These are phyloP conservation scores for Solanum tacnaense DNA, from an alignment of 257 asterid genomes.

Conservation along the genomic window DNA sequence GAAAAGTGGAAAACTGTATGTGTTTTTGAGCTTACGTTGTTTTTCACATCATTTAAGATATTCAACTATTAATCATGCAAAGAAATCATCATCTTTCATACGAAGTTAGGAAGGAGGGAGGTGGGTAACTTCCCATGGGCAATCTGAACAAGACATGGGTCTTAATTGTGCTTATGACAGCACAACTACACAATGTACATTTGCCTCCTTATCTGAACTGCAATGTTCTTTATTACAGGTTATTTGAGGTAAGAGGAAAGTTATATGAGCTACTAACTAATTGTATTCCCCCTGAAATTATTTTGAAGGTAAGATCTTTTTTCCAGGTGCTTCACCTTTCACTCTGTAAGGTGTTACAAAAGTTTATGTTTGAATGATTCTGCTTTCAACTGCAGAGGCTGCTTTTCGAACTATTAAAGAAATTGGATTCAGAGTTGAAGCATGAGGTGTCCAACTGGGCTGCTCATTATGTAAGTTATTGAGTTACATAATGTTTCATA, in stretches of 20 bases:
- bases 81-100: not conserved
- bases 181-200: not conserved
- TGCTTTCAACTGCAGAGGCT: conserved; percentile 54
- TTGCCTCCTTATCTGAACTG: not conserved
- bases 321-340: conserved; percentile 2
- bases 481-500: not conserved
- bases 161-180: not conserved
- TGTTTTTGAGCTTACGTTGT: not conserved
- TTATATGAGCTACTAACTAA: conserved; percentile 82
- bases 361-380: not conserved
- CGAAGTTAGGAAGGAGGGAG: not conserved
- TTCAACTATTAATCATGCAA: not conserved
- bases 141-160: not conserved
- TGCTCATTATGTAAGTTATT: conserved; percentile 77
- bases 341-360: not conserved
- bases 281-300: conserved; percentile 89
- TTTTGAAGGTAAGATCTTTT: conserved; percentile 49
- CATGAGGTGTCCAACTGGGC: conserved; percentile 91
- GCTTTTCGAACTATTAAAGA: conserved; percentile 75
- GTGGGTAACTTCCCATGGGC: not conserved
- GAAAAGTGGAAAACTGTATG: not conserved
- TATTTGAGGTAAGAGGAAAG: conserved; percentile 93
- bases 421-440: conserved; percentile 87
- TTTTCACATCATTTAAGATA: not conserved
- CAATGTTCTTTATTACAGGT: conserved; percentile 30